Evolutionary conservation across 2,329 filamentous ascomycete genomes (phyloP), one percentile per base, ranked within the genome.

Genomic region (Aspergillus oerlinghausenensis): DNA sequence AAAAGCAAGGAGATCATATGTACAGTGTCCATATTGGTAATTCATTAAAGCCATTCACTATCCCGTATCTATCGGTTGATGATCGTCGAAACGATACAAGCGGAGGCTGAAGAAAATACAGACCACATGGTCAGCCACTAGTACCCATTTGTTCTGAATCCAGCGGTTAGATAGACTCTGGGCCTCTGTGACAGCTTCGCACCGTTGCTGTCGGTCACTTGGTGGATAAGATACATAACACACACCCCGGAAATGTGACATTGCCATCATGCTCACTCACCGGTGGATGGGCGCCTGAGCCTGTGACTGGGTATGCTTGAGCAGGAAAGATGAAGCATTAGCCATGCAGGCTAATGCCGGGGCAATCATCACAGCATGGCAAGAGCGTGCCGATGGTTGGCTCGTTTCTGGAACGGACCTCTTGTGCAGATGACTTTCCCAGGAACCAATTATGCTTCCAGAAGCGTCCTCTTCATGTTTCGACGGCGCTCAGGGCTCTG

Each of bases 281-380:
- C 26, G 21, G 40, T 23, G 11, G 25, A 47, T 55, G 56, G 55
- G 53, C 53, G 50, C 45, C 42, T 25, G 35, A 21, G 28, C 17
- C 28, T 43, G 54, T 55, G 19, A 63, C 62, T 62, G 60, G 55
- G 52, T 40, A 21, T 19, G 35, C 21, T 54, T n/a, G 29, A 29
- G 50, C 35, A 35, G 35, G 54, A 49, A 52, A 50, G 32, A 51
- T 57, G 57, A 60, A 63, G 60, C 60, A 60, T 32, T 35, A 40
- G 50, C 47, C 51, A 49, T 59, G 54, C 55, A 60, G 53, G 47
- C 56, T 59, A 56, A 63, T 62, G 61, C 55, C 52, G 56, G 57
- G 61, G 59, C 56, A 64, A 64, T 63, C 61, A 60, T 57, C 43
- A 47, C 43, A 62, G 59, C 61, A 63, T 63, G 59, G 55, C 47